These are phyloP conservation scores for Metarhizium humberi DNA, from an alignment of 2,329 filamentous ascomycete genomes.

Conservation along the genomic window DNA sequence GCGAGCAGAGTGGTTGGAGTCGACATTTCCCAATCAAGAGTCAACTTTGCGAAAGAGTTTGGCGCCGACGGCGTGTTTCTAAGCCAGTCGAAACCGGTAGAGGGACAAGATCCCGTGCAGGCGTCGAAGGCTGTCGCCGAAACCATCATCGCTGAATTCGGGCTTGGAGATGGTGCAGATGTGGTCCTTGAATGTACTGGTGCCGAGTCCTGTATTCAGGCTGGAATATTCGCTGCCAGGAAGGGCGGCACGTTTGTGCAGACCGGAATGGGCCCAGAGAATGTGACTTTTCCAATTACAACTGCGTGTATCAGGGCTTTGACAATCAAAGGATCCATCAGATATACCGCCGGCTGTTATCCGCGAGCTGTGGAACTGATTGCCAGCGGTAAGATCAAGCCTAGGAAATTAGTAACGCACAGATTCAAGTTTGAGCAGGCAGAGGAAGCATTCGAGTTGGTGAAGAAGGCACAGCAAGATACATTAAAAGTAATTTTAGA, in stretches of 20 bases:
- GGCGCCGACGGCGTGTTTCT: slow-evolving; percentile 13
- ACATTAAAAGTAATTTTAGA: slow-evolving; percentile 16
- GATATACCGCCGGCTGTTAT: slow-evolving; percentile 41
- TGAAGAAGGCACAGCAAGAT: slow-evolving; percentile 12
- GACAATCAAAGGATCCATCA: slow-evolving; percentile 39
- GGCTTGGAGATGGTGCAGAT: slow-evolving; percentile 3
- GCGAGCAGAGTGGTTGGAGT: slow-evolving; percentile 9
- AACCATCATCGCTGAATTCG: slow-evolving; percentile 19
- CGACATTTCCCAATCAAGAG: slow-evolving; percentile 17
- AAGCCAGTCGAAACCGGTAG: slow-evolving; percentile 10
- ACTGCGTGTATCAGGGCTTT: slow-evolving; percentile 37
- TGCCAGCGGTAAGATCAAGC: slow-evolving; percentile 34
- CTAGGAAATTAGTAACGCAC: slow-evolving; percentile 25
- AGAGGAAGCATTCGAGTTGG: slow-evolving; percentile 32
- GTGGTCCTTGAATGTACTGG: slow-evolving; percentile 12
- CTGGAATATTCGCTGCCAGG: slow-evolving; percentile 19
- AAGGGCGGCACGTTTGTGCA: slow-evolving; percentile 43
- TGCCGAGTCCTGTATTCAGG: slow-evolving; percentile 10
- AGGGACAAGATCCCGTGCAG: not conserved
- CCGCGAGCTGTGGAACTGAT: slow-evolving; percentile 38
- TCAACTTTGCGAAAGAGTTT: slow-evolving; percentile 8
- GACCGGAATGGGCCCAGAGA: slow-evolving; percentile 48
- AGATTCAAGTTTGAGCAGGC: slow-evolving; percentile 20
- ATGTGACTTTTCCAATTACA: slow-evolving; percentile 41
- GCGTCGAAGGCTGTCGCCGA: slow-evolving; percentile 15